Evolutionary conservation across 148 eudicot genomes (phyloP), one percentile per base, ranked within the genome.

Genomic region (Camellia sinensis): DNA sequence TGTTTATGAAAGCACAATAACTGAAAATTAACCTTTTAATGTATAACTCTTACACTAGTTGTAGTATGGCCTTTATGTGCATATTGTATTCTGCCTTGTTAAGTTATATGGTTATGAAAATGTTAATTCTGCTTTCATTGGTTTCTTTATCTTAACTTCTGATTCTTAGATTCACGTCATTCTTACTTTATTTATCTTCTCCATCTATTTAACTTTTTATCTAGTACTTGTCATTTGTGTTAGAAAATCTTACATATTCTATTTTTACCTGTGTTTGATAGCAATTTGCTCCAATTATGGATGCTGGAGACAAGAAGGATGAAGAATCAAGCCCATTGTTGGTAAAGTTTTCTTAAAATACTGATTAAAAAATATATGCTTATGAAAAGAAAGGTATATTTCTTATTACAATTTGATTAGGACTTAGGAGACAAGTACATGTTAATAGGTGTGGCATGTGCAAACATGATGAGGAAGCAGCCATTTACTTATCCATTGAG

Each of bases 281-380:
- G 80, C 67, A 67, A 22, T 75, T 75, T n/a, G n/a, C 67, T 69
- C 70, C 66, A 62, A 78, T 60, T 43, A 89, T 91, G 91, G 90
- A 88, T 75, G 81, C 68, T 63, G 85, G 75, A 75, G 83, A 81
- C 73, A 76, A 67, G 44, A 71, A 82, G 65, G 68, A 68, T 78
- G 91, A 71, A 72, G 88, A 89, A 62, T 83, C 84, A 73, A 73
- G 85, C 3, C 77, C 81, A 48, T 37, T 84, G 77, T 65, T 82
- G 91, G 92, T 91, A 89, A 75, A 40, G 0, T 40, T 29, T 37
- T 45, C 54, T 46, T 48, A 14, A 13, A 71, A 4, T 71, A 10
- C 3, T 48, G 11, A 13, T n/a, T n/a, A n/a, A 48, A 46, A 70
- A 3, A 44, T 69, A 44, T 6, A 18, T 18, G 18, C 22, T 46